Evolutionary conservation across 2,329 filamentous ascomycete genomes (phyloP), one percentile per base, ranked within the genome.

Genomic region (Dothistroma pini): DNA sequence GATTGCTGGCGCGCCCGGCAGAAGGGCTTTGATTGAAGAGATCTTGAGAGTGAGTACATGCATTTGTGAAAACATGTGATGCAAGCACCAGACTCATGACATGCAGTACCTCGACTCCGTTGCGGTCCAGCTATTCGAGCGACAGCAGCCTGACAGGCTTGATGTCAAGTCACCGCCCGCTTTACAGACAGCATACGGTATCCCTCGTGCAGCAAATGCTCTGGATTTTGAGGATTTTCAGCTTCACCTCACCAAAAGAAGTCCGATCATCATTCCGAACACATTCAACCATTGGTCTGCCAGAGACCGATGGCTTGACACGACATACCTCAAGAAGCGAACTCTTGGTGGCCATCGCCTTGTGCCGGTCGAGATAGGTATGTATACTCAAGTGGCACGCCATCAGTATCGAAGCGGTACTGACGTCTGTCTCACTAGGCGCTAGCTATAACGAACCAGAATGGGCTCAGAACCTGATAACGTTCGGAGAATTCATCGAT

Each of bases 381-480:
- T 16, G 51, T 53, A 3, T 12, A 9, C 21, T 14, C 12, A 44
- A 12, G 10, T 29, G 48, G 2, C 19, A 12, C 21, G 19, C 21
- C 4, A 14, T 14, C 38, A 14, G 22, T n/a, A 93, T 0, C 81
- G 89, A n/a, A 53, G 95, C 89, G 22, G 58, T 5, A 62, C 62
- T 9, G 58, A 63, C 49, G 93, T 97, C 72, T 64, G 75, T 38
- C 93, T 16, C 16, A 21, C 6, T 19, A 53, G 51, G 95, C 0
- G 81, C 89, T 52, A 95, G 89, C 71, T 99, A 97, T 71, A 93
- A 91, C 1, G 91, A 96, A 65, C 83, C 85, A 21, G 88, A 82
- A 22, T 97, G 93, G 93, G 86, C 87, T 0, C 93, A 97, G 75
- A 84, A 86, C 58, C 86, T 97, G 29, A 83, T 96, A 54, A 80